Evolutionary conservation across 805 yeast species (phyloP), one percentile per base, ranked within the genome.

Genomic region (Kodamaea kakaduensis): DNA sequence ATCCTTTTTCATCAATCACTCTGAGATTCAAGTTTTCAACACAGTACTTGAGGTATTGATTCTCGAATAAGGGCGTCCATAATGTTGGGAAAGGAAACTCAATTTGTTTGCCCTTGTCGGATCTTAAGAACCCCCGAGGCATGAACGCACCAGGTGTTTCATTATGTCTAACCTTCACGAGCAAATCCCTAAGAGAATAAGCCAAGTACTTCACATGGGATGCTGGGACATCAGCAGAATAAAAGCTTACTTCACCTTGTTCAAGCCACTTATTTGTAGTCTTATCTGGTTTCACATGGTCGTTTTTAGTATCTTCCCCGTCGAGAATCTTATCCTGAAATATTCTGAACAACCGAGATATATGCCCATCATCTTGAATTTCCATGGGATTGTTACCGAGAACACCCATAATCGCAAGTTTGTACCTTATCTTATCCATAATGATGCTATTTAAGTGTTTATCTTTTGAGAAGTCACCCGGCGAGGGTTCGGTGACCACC

Each of bases 1-100:
- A 53, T 1, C 71, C 71, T 14, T 42, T 36, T 6, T 51, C 50
- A 22, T 54, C 46, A 9, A 46, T 50, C 1, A 56, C 46, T 4
- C 45, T 39, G 37, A 66, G 41, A n/a, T 55, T 54, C 16, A 54
- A 47, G 3, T 45, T 37, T 2, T 49, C 44, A 19, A 50, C 54
- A 17, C 65, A 40, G 18, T 41, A 42, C 9, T 40, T 44, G 20
- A 60, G 43, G 32, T 46, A 46, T 13, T 51, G 45, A 10, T 44
- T 51, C 4, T 60, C 50, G 8, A 59, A 48, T n/a, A 67, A 41
- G 6, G 71, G 69, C 2, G 53, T 48, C 71, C 73, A 66, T 13
- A 61, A 56, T 36, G 58, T 45, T 1, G 71, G 71, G 23, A 66
- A 51, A 0, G 59, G 51, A 36, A 60, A 58, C 15, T 56, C 47